phyloP scores from a whole-genome alignment of 176 grass and related monocot genomes.

The Triticum urartu region DNA sequence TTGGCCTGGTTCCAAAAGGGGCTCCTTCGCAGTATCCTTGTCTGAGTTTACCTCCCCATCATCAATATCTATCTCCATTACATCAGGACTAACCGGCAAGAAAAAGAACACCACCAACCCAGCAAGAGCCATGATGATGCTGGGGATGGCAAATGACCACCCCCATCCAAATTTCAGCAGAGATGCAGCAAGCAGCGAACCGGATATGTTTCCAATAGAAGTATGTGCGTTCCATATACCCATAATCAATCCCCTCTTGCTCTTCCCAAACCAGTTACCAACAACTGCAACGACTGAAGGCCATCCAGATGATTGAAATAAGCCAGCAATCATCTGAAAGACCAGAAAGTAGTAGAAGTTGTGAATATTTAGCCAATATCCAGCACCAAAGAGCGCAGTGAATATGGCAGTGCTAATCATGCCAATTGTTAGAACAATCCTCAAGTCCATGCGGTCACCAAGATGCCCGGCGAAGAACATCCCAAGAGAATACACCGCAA shows the following conservation, averaged over 20 bases:
- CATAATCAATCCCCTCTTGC: constrained; percentile 86
- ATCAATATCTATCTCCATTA: constrained; percentile 48
- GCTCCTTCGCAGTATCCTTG: constrained; percentile 37
- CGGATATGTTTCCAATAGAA: constrained; percentile 77
- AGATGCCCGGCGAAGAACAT: constrained; percentile 91
- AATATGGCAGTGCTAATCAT: constrained; percentile 75
- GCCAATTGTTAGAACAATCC: constrained; percentile 75
- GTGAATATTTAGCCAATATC: constrained; percentile 84
- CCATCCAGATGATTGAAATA: constrained; percentile 85
- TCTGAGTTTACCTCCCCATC: constrained; percentile 37
- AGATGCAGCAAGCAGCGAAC: constrained; percentile 75
- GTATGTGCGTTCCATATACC: constrained; percentile 92
- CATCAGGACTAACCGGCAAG: constrained; percentile 61
- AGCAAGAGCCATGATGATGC: constrained; percentile 58
- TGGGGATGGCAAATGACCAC: constrained; percentile 84
- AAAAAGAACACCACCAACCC: constrained; percentile 65
- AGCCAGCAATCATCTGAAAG: constrained; percentile 75
- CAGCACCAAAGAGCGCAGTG: constrained; percentile 75
- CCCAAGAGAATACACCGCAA: constrained; percentile 68
- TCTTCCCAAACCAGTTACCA: constrained; percentile 90
- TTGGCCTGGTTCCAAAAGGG: constrained; percentile 56
- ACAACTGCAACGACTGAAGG: constrained; percentile 82
- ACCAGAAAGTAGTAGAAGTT: constrained; percentile 69
- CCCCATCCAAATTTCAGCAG: constrained; percentile 80
- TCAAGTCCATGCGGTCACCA: constrained; percentile 70